Percentiles rank a stretch among this genome's conserved stretches.
Evolutionary conservation across 2,329 filamentous ascomycete genomes (phyloP).

Genomic region (Calonectria fujianensis): DNA sequence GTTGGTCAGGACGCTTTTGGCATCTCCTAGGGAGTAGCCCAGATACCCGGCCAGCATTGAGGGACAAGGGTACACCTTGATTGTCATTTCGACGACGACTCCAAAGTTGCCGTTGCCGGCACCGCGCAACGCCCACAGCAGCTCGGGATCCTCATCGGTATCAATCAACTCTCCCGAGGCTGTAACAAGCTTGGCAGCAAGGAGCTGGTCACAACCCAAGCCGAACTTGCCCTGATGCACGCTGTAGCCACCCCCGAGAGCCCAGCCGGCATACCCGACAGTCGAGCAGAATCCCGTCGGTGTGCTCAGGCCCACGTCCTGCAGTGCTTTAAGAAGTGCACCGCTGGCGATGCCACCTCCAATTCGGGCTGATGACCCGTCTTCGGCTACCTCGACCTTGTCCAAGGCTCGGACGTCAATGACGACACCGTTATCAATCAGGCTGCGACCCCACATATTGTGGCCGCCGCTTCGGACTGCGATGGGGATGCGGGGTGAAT

Average conservation of each 20-base stretch:
- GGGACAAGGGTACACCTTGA: conserved; percentile 41
- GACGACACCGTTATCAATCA: conserved; percentile 35
- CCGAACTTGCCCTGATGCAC: conserved; percentile 41
- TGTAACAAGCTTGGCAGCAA: conserved; percentile 41
- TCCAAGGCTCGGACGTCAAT: conserved; percentile 41
- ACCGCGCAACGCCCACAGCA: conserved; percentile 47
- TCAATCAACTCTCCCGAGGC: conserved; percentile 40
- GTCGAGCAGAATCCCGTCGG: conserved; percentile 41
- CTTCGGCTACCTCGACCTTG: conserved; percentile 49
- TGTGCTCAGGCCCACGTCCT: conserved; percentile 40
- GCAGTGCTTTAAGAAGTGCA: conserved; percentile 41
- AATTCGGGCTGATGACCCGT: conserved; percentile 39
- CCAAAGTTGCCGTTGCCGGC: conserved; percentile 48
- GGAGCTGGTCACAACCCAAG: conserved; percentile 45
- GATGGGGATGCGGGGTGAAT: conserved; percentile 34
- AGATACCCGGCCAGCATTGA: conserved; percentile 24
- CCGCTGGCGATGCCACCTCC: conserved; percentile 45
- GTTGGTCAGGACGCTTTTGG: conserved; percentile 24
- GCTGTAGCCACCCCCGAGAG: conserved; percentile 48
- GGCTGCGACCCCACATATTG: conserved; percentile 36
- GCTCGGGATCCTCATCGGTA: conserved; percentile 38
- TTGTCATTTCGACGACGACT: conserved; percentile 40
- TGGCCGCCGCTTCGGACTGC: conserved; percentile 38
- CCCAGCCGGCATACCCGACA: conserved; percentile 45
- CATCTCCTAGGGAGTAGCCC: conserved; percentile 15